Percentiles rank a stretch among this genome's conserved stretches.
Conservation (phyloP, 768 basidiomycete species). For the Hericium coralloides region DNA sequence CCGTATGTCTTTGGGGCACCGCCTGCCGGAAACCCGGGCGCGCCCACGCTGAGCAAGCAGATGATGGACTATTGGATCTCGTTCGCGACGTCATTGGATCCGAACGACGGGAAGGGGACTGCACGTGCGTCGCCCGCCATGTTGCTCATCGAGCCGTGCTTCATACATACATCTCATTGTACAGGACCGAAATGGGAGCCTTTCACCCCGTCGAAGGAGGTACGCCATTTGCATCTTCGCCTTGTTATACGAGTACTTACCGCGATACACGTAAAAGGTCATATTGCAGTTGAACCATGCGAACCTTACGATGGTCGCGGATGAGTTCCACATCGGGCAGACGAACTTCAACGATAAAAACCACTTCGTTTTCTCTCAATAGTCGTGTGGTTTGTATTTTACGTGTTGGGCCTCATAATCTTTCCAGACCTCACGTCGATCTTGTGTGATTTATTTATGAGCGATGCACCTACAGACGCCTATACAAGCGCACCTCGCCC, state of each 20-base stretch:
- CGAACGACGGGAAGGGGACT: constrained; percentile 33
- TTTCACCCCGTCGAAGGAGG: too few relatives aligned
- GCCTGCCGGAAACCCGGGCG: background rate
- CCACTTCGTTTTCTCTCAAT: too few relatives aligned
- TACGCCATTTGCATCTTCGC: too few relatives aligned
- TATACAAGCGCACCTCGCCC: too few relatives aligned
- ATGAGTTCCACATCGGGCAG: background rate
- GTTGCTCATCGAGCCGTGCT: background rate
- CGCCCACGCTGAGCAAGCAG: constrained; percentile 19
- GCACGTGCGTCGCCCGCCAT: constrained; percentile 18
- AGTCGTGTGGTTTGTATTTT: too few relatives aligned
- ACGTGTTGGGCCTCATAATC: too few relatives aligned
- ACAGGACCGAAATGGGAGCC: too few relatives aligned
- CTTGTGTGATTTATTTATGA: too few relatives aligned
- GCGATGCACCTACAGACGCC: too few relatives aligned
- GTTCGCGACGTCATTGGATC: constrained; percentile 33
- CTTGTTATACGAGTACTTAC: too few relatives aligned
- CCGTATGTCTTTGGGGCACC: constrained; percentile 12
- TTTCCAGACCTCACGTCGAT: too few relatives aligned
- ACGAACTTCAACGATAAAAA: background rate
- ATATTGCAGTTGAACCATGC: background rate
- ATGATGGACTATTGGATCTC: constrained; percentile 42
- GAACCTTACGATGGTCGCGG: background rate
- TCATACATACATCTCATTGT: too few relatives aligned
- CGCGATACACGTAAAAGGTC: background rate